Evolutionary conservation across 2,329 filamentous ascomycete genomes (phyloP), one percentile per base, ranked within the genome.

Genomic region (Colletotrichum tamarilloi): DNA sequence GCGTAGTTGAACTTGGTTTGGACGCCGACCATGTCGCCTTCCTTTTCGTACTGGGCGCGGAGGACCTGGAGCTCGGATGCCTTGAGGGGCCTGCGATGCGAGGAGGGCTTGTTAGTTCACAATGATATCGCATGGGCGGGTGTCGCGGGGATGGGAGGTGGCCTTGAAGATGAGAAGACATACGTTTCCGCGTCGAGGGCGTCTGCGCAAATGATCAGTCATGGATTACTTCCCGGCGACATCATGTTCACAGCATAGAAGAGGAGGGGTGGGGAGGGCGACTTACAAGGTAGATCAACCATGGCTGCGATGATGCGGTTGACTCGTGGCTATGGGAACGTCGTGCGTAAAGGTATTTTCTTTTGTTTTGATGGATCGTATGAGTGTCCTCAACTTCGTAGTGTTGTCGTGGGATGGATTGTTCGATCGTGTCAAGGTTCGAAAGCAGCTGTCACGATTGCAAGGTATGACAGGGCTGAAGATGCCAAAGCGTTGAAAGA

Each of bases 1-100:
- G 97, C 96, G 84, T 96, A 98, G 91, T 99, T 99, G 90, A 99
- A 99, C 83, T 98, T 98, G 75, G 97, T 99, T 84, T 99, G 97
- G 53, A 99, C 91, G 73, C 96, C 95, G 74, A 98, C 96, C 87
- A 97, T 97, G 79, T 97, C 94, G 77, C 96, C 97, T 85, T 99
- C 97, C 82, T 98, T 98, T 82, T 98, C 96, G 82, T 97, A 99
- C 83, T 99, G 97, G 74, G 94, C 89, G 76, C 96, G 94, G 67
- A 99, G 89, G 75, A 98, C 97, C 83, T 95, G 92, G 74, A 99
- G 92, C 85, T 99, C 97, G 63, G 94, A 93, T 69, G 94, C 91
- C 85, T 97, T 97, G 75, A 99, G 90, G 77, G 97, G 94, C 81
- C 95, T 97, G 78, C 77, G 49, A 4, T 12, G n/a, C 9, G 55